phyloP scores from a whole-genome alignment of 768 basidiomycete genomes.

The Termitomyces sp. region DNA sequence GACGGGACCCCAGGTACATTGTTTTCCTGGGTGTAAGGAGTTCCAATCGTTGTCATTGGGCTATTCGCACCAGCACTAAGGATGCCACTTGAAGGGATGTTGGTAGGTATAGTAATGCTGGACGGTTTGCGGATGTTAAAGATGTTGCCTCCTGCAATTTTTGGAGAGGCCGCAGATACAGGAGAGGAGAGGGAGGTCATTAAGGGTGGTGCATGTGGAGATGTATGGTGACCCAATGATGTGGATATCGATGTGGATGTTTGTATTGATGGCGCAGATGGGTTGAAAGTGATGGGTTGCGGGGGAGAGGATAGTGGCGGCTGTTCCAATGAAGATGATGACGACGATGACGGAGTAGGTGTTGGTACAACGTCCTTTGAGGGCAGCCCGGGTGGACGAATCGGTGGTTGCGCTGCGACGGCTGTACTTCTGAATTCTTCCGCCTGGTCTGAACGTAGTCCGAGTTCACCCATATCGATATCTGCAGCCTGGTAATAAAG shows the following conservation, averaged over 20 bases:
- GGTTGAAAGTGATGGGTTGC: neutral
- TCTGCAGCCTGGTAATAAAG: constrained; percentile 95
- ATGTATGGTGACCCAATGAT: constrained; percentile 5
- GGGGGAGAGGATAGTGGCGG: neutral
- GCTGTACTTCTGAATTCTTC: constrained; percentile 2
- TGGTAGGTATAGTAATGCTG: constrained; percentile 11
- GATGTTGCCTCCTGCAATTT: constrained; percentile 8
- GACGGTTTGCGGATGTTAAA: constrained; percentile 9
- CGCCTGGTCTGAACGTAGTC: constrained; percentile 36
- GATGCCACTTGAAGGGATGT: neutral
- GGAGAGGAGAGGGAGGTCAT: constrained; percentile 7
- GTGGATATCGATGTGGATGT: constrained; percentile 14
- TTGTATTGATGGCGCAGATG: neutral
- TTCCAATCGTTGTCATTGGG: neutral
- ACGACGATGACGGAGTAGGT: neutral
- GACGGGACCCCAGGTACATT: neutral
- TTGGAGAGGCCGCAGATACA: neutral
- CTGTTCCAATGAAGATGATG: neutral
- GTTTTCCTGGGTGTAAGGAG: neutral
- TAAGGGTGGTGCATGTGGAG: neutral
- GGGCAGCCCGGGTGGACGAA: constrained; percentile 6
- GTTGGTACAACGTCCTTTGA: constrained; percentile 10
- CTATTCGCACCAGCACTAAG: neutral
- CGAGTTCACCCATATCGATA: constrained; percentile 68
- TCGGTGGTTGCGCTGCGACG: neutral